Evolutionary conservation across 148 eudicot genomes (phyloP), one percentile per base, ranked within the genome.

Genomic region (Polygonum maritimum): DNA sequence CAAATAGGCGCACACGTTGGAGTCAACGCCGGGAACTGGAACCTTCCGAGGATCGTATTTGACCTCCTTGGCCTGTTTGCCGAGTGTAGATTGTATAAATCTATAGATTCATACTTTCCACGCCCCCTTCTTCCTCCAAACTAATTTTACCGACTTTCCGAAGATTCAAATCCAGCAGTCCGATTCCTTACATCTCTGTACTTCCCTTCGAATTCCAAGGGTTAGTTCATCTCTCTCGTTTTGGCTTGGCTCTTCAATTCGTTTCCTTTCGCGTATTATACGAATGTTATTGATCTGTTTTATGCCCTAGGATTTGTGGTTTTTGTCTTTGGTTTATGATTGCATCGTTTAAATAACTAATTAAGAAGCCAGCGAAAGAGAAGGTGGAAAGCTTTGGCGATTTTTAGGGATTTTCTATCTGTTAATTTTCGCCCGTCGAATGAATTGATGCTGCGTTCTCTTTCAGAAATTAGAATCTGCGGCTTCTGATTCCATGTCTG

Each of bases 11-110:
- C 60, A 54, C 10, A 58, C 22, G 36, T 22, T 22, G 35, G 13
- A 58, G 65, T 58, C 65, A 58, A 58, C 65, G 65, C 22, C 15
- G 65, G 65, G 15, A 58, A 58, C 26, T 58, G 65, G 65, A 58
- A 58, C 13, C 65, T 58, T 58, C 65, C 36, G 11, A 58, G 36
- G 65, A 58, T 58, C 7, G 36, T 21, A 58, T 21, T 58, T 58
- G 65, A 26, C 65, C 14, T 58, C 36, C 26, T 58, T 58, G 36
- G 26, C 65, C 65, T 40, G 7, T 2, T 44, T 44, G 47, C 9
- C 1, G 47, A 44, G 47, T 6, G 47, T 44, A 44, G 47, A 44
- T 44, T 44, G 47, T 6, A 44, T 4, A 5, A 2, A 26, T 48
- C 12, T 16, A 51, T n/a, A 5, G 10, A 54, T 26, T 2, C 1